Conservation (phyloP, 495 filamentous ascomycete genomes). For the Neurospora sublineolata region DNA sequence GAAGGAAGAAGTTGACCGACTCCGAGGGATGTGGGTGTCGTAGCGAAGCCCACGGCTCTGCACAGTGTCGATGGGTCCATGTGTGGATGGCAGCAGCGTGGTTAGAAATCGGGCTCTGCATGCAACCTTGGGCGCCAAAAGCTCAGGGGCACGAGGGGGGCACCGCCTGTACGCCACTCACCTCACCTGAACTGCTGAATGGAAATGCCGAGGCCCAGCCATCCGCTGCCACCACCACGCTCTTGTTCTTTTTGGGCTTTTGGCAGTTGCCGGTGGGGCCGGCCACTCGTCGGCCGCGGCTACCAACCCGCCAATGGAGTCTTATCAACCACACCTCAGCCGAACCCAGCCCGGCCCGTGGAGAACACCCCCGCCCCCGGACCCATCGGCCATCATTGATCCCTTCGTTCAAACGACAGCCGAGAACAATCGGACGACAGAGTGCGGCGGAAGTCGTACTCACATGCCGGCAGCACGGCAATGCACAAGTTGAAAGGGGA, state of each 20-base stretch:
- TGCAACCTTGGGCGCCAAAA: background rate
- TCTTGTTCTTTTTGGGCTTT: background rate
- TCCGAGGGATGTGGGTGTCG: background rate
- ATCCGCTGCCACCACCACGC: background rate
- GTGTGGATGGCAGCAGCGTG: background rate
- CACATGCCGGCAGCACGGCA: background rate
- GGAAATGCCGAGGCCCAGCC: constrained; percentile 3
- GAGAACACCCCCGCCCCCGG: background rate
- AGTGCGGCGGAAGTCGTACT: background rate
- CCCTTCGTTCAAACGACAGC: background rate
- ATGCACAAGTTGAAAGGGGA: background rate
- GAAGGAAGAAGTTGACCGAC: background rate
- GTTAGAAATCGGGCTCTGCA: background rate
- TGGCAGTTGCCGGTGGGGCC: background rate
- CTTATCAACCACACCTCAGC: background rate
- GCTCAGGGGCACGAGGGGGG: background rate
- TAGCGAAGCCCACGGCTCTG: background rate
- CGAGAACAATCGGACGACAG: background rate
- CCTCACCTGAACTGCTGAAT: background rate
- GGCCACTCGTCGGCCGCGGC: background rate
- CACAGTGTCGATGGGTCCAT: background rate
- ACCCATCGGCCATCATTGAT: background rate
- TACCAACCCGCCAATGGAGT: background rate
- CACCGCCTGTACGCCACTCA: background rate
- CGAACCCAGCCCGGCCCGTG: background rate